A percentile compares a stretch with the other conserved stretches of the same genome.
Evolutionary conservation across 768 basidiomycete species (phyloP).

Genomic region (Lepiota venenata): DNA sequence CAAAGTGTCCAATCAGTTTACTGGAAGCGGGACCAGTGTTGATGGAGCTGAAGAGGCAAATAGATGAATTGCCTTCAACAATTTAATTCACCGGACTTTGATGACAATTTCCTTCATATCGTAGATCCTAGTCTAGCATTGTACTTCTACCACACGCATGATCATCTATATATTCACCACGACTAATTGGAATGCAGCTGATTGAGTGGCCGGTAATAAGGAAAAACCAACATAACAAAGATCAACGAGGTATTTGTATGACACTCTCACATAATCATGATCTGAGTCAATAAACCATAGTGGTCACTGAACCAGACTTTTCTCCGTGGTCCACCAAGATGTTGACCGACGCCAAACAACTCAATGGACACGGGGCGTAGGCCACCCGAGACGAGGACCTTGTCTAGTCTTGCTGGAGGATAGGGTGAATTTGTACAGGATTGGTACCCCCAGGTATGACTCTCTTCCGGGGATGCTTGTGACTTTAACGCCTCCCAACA

Average conservation of each 20-base stretch:
- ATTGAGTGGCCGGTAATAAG: background rate
- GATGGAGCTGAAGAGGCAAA: conserved; percentile 47
- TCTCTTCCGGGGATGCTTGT: background rate
- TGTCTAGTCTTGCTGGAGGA: conserved; percentile 6
- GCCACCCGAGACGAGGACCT: conserved; percentile 5
- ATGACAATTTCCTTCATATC: background rate
- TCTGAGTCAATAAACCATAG: conserved; percentile 3
- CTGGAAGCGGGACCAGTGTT: conserved; percentile 59
- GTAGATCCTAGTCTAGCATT: too few species aligned
- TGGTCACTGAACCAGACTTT: conserved; percentile 7
- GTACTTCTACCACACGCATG: too few species aligned
- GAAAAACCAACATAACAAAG: background rate
- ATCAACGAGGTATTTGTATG: background rate
- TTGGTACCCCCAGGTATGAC: conserved; percentile 10
- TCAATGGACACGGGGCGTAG: conserved; percentile 3
- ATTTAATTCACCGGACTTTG: conserved; percentile 13
- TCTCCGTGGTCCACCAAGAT: background rate
- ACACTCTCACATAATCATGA: background rate
- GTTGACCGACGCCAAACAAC: background rate
- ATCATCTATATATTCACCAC: too few species aligned
- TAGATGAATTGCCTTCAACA: conserved; percentile 47
- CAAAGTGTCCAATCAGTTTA: conserved; percentile 65
- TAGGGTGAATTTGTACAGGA: background rate
- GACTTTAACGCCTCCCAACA: conserved; percentile 6
- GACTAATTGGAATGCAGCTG: too few species aligned